Percentiles rank a stretch among this genome's conserved stretches.
These are phyloP conservation scores for Pseudogymnoascus sp. DNA, from an alignment of 2,329 filamentous ascomycete genomes.

Conservation along the genomic window DNA sequence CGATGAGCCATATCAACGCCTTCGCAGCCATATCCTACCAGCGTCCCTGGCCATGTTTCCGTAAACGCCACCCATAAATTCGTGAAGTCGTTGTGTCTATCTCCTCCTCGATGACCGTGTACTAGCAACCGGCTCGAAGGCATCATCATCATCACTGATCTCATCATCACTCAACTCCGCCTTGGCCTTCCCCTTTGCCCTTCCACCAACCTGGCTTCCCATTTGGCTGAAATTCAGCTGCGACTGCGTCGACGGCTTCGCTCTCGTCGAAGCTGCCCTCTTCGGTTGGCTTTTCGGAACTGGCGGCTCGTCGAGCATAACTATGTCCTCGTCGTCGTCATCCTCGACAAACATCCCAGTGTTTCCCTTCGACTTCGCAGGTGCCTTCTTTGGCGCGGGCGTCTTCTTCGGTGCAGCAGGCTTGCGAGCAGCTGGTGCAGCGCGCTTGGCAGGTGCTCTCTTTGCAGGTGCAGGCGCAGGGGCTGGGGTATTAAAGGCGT, in stretches of 20 bases:
- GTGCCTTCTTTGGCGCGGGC: constrained; percentile 33
- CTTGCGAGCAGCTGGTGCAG: constrained; percentile 33
- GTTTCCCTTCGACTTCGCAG: constrained; percentile 27
- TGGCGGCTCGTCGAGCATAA: constrained; percentile 44
- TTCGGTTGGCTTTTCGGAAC: constrained; percentile 32
- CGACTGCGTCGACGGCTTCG: constrained; percentile 37
- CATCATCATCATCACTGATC: constrained; percentile 52
- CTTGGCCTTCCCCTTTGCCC: constrained; percentile 31
- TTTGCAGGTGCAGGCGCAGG: constrained; percentile 30
- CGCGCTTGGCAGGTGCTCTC: constrained; percentile 33
- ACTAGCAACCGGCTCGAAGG: constrained; percentile 40
- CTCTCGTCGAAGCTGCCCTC: constrained; percentile 20
- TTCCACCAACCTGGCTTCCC: constrained; percentile 32
- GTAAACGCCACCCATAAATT: constrained; percentile 1
- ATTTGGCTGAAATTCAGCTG: constrained; percentile 43
- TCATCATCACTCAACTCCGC: constrained; percentile 59
- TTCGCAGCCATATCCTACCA: background rate
- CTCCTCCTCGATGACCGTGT: constrained; percentile 1
- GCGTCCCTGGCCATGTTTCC: background rate
- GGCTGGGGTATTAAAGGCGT: constrained; percentile 34
- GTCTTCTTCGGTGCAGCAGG: constrained; percentile 26
- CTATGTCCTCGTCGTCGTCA: constrained; percentile 42
- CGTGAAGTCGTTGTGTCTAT: background rate
- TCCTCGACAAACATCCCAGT: constrained; percentile 35
- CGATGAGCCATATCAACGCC: background rate